Evolutionary conservation across 2,329 filamentous ascomycete species (phyloP), one percentile per base, ranked within the genome.

Genomic region (Sarocladium strictum): DNA sequence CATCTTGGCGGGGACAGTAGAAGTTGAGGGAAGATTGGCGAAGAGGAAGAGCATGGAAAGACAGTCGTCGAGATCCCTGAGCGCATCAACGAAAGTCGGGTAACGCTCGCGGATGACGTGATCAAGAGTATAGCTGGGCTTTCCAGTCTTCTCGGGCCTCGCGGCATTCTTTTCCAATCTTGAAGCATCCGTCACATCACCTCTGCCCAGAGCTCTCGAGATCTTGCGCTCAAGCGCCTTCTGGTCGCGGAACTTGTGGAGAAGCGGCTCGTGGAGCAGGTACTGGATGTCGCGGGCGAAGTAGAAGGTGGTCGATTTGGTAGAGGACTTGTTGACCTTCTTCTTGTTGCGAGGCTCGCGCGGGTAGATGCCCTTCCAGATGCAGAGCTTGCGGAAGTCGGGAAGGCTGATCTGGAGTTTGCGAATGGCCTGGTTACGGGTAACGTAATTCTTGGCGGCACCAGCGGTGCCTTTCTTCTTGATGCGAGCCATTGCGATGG

Each of bases 331-430:
- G 68, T 88, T 90, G 40, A 89, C 94, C 82, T 97, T 97, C 79
- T 96, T 97, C 79, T 91, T 93, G 77, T 88, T 96, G 67, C 94
- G 85, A 60, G 94, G 94, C 78, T 99, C 94, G 66, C 94, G 89
- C 61, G 94, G 94, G 74, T 97, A 99, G 71, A 99, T 97, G 65
- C 92, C 94, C 79, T 97, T 97, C 87, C 96, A 99, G 72, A 99
- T 99, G 77, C 94, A 99, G 69, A 99, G 81, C 76, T 96, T 88
- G 75, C 94, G 87, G 76, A 99, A 99, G 75, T 99, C 94, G 62
- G 92, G 91, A 55, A 99, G 84, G 66, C 89, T 96, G 73, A 99
- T 89, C 75, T 99, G 94, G 59, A 99, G 86, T 77, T 97, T 99
- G 72, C 92, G 90, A 65, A 99, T 90, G 45, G 94, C 94, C 77